Evolutionary conservation across 441 rosid species (phyloP).

Genomic region (Biscutella laevigata): DNA sequence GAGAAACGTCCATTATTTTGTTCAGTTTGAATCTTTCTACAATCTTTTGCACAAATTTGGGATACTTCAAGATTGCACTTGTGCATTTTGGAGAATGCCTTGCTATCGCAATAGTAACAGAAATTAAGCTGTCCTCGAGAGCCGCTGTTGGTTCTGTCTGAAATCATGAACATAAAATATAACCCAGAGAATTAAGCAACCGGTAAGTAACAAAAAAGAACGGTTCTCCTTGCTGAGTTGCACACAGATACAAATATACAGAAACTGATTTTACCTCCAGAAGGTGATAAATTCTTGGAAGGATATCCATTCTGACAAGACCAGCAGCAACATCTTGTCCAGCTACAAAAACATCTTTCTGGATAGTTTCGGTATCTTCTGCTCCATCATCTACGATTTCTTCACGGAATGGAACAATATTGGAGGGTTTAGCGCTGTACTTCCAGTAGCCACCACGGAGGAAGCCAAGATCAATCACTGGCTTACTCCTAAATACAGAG

Average conservation of each 20-base stretch:
- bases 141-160: constrained; percentile 48
- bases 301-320: constrained; percentile 81
- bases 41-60: constrained; percentile 57
- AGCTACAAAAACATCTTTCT: constrained; percentile 73
- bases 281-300: constrained; percentile 59
- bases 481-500: constrained; percentile 78
- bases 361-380: constrained; percentile 61
- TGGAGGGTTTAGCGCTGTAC: constrained; percentile 80
- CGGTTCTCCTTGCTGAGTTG: constrained; percentile 1
- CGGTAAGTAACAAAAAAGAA: constrained; percentile 5
- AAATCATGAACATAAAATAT: constrained; percentile 21
- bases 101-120: constrained; percentile 61
- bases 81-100: constrained; percentile 85
- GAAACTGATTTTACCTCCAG: constrained; percentile 52
- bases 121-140: constrained; percentile 57
- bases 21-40: constrained; percentile 50
- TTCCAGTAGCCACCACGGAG: constrained; percentile 88
- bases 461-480: constrained; percentile 64
- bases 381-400: constrained; percentile 42
- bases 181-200: constrained; percentile 3
- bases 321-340: constrained; percentile 94
- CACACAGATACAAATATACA: background rate
- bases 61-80: constrained; percentile 61
- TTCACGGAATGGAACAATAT: constrained; percentile 41
- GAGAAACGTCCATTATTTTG: constrained; percentile 31